Conservation (phyloP, 257 asterid genomes). For the Lithospermum erythrorhizon region DNA sequence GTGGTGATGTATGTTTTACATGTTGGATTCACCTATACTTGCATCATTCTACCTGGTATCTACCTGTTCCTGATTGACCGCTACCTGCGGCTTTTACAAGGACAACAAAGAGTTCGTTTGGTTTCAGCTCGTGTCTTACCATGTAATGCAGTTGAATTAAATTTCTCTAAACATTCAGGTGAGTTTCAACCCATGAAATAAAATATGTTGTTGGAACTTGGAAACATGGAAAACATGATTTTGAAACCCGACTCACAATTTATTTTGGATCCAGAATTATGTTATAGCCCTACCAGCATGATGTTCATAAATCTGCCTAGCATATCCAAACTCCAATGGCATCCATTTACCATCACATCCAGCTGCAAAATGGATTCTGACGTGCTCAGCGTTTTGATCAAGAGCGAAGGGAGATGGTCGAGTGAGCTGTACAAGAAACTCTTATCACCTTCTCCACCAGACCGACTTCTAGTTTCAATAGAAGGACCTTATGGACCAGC, state of each 20-base stretch:
- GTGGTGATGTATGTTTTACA: conserved; percentile 50
- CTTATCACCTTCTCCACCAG: conserved; percentile 14
- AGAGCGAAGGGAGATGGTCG: conserved; percentile 29
- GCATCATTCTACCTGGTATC: conserved; percentile 60
- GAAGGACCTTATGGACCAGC: conserved; percentile 63
- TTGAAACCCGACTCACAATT: not conserved
- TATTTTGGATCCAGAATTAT: conserved; percentile 13
- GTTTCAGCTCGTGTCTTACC: conserved; percentile 44
- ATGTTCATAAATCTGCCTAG: conserved; percentile 25
- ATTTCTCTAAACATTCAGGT: conserved; percentile 59
- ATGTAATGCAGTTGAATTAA: conserved; percentile 41
- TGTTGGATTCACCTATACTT: conserved; percentile 49
- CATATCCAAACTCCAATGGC: conserved; percentile 36
- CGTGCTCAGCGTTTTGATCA: conserved; percentile 19
- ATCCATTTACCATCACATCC: conserved; percentile 31
- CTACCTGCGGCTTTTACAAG: conserved; percentile 45
- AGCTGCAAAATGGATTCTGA: conserved; percentile 25
- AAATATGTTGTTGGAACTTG: not conserved
- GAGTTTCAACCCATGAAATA: not conserved
- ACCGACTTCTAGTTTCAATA: conserved; percentile 32
- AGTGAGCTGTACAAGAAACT: conserved; percentile 20
- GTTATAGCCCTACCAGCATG: conserved; percentile 21
- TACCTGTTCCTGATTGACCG: conserved; percentile 56
- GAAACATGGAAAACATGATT: not conserved
- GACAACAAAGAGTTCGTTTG: conserved; percentile 28